Evolutionary conservation across 2,329 filamentous ascomycete species (phyloP).

Genomic region (Truncatella angustata): DNA sequence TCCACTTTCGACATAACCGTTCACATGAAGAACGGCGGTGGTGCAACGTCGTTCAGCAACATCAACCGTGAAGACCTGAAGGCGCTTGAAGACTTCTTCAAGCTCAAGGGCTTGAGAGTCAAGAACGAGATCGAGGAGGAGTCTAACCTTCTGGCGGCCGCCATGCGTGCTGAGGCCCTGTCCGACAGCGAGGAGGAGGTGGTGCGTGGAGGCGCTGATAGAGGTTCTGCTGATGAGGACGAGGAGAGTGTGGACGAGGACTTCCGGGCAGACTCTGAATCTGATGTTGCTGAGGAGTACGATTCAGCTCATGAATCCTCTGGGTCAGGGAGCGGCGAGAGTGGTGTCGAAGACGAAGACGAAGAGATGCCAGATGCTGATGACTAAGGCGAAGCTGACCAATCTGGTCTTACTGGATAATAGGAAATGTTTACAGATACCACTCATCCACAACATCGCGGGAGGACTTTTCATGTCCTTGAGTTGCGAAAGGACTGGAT

Average conservation of each 20-base stretch:
- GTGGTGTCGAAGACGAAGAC: slow-evolving; percentile 52
- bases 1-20: slow-evolving; percentile 98
- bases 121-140: slow-evolving; percentile 99
- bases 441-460: too few species aligned
- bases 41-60: slow-evolving; percentile 96
- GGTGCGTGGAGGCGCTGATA: slow-evolving; percentile 66
- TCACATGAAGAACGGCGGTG: slow-evolving; percentile 79
- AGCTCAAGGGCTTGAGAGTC: slow-evolving; percentile 87
- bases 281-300: slow-evolving; percentile 93
- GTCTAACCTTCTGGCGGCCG: slow-evolving; percentile 74
- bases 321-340: slow-evolving; percentile 67
- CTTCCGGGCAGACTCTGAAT: slow-evolving; percentile 89
- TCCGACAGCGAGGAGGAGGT: slow-evolving; percentile 70
- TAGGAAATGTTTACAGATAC: too few species aligned
- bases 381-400: slow-evolving; percentile 35
- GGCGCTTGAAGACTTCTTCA: slow-evolving; percentile 96
- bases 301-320: slow-evolving; percentile 89
- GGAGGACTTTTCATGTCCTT: too few species aligned
- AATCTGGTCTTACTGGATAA: not conserved
- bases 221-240: slow-evolving; percentile 93
- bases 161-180: slow-evolving; percentile 80
- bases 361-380: slow-evolving; percentile 52
- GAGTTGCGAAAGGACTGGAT: too few species aligned
- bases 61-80: slow-evolving; percentile 98
- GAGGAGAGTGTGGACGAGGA: slow-evolving; percentile 95